Conservation (phyloP, 2,329 filamentous ascomycete genomes). For the Rutstroemia sydowiana region DNA sequence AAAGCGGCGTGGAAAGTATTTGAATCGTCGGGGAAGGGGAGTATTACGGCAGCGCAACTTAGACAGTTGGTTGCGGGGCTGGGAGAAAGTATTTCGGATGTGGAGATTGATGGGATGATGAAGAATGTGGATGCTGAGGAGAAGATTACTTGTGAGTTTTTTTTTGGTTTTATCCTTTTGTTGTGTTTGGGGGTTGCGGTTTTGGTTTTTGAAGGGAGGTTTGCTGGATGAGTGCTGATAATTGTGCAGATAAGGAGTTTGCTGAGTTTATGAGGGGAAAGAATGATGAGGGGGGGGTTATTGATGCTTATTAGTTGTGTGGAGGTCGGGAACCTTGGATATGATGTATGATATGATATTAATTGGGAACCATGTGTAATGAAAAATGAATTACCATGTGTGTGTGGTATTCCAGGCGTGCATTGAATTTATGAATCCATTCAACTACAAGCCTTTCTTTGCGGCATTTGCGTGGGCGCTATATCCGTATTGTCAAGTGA, state of each 20-base stretch:
- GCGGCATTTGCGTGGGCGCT: too few relatives aligned
- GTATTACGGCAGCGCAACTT: conserved; percentile 31
- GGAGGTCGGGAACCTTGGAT: background rate
- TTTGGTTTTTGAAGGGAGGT: background rate
- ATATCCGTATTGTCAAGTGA: too few relatives aligned
- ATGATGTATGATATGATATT: too few relatives aligned
- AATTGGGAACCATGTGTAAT: too few relatives aligned
- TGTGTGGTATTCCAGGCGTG: too few relatives aligned
- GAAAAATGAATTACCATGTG: too few relatives aligned
- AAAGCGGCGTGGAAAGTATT: conserved; percentile 32
- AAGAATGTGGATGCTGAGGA: conserved; percentile 32
- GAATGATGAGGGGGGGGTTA: conserved; percentile 14
- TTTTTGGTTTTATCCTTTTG: background rate
- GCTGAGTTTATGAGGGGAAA: conserved; percentile 31
- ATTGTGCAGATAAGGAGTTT: conserved; percentile 29
- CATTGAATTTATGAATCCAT: too few relatives aligned
- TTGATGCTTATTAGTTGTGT: conserved; percentile 9
- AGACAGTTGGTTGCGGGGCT: conserved; percentile 30
- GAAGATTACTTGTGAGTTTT: conserved; percentile 32
- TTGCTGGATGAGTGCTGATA: background rate
- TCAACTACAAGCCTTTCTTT: too few relatives aligned
- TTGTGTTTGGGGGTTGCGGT: background rate
- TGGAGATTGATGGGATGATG: conserved; percentile 29
- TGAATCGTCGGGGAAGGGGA: conserved; percentile 31
- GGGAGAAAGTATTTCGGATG: conserved; percentile 31